Base-by-base conservation (phyloP, 257 asterid genomes). In the Przewalskia tangutica region DNA sequence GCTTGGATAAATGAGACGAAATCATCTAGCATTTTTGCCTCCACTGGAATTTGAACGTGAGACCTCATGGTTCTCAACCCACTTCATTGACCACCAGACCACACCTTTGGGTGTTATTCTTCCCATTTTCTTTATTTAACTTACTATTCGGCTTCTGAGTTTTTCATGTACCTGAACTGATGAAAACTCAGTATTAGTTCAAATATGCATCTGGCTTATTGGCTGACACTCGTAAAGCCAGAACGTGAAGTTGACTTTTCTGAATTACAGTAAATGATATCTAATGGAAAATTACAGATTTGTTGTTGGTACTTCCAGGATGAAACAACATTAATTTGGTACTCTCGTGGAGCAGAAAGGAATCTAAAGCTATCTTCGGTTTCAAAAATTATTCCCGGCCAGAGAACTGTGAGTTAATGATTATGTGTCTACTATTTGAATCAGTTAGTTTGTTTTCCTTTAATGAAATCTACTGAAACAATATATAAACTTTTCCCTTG, bases 351-450 rank as follows among this genome's bases (percentile, higher is more conserved):
- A 86, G 70, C 91, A 79, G 99, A 95, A 88, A 95, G 94, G 91
- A 90, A 87, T 86, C 89, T 95, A 89, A 90, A 85, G 81, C 87
- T 95, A 90, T 88, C 97, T 81, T 81, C 91, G 84, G 98, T 95
- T 85, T 77, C 92, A 83, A 90, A 95, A 67, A 91, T 95, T 87
- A 86, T 90, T 84, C 98, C 97, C 66, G 99, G 98, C 84, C 99
- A 95, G 88, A 92, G 99, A 92, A 94, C 99, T 46, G 99, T 95
- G 91, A 91, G 99, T 92, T 86, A 82, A 78, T 23, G 85, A 80
- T 82, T 85, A 48, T 32, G 20, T 14, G 2, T 70, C 81, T 77
- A 82, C 86, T 64, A 84, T 56, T 55, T 65, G 77, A 59, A 70
- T 84, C 81, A 36, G 36, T 36, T 38, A 71, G 56, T 71, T 46